Base-by-base conservation (phyloP, 2,329 filamentous ascomycete genomes). In the Lasiodiplodia citricola region DNA sequence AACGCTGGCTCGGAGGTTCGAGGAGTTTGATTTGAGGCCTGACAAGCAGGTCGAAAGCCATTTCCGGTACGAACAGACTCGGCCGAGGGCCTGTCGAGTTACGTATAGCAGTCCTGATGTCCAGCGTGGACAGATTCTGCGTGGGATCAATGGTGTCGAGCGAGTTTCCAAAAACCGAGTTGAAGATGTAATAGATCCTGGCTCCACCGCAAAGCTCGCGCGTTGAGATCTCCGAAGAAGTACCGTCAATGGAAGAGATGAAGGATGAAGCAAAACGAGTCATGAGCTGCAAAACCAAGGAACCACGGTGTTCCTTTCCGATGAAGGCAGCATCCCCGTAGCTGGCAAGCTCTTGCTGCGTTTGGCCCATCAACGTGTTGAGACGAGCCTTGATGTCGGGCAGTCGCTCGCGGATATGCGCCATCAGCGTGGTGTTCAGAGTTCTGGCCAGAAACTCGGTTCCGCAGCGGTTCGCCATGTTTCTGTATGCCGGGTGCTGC, bases 351-450 rank as follows among this genome's bases (percentile, higher is more conserved):
- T 99, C 96, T 83, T 99, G 96, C 78, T 99, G 96, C 60, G 96
- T 98, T 81, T 99, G 96, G n/a, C 96, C 96, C 96, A 99, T 99
- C 64, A 99, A 84, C 0, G 96, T 99, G 81, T 99, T 99, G 70
- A 99, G 86, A 67, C 96, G 91, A 62, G 96, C 96, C 83, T 99
- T 99, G 84, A 99, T 99, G 80, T 99, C 96, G 37, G 96, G 96
- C 74, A 99, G 84, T 57, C 96, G 90, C 79, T 99, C 96, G 70
- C 96, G 92, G 77, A 99, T 99, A 77, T 99, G 96, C 25, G 90
- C 83, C 96, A 99, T 98, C 72, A 99, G 86, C 14, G 96, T 99
- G 54, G 91, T 91, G 81, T 98, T 99, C 70, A 99, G 86, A 16
- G 93, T 97, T 84, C 96, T 97, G 64, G 96, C 96, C 68, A 99